These are phyloP conservation scores for Picea engelmannii DNA, from an alignment of 83 land plant species.

Conservation along the genomic window DNA sequence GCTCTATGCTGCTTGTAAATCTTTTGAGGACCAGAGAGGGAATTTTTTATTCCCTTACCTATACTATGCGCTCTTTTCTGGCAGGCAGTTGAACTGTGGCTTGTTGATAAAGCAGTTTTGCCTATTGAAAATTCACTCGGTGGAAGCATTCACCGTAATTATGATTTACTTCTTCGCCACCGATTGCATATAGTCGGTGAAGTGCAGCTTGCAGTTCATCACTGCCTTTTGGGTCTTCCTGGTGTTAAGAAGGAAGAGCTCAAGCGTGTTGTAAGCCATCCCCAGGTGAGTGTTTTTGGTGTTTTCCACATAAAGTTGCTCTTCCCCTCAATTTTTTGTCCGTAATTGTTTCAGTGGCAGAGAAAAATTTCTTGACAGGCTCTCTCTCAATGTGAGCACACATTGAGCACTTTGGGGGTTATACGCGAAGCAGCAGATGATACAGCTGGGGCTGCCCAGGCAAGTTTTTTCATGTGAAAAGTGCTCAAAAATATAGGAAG, in stretches of 20 bases:
- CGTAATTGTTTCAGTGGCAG: background rate
- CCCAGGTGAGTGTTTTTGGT: slow-evolving; percentile 41
- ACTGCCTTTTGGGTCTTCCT: slow-evolving; percentile 71
- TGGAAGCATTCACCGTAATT: slow-evolving; percentile 84
- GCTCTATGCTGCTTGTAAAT: background rate
- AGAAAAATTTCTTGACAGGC: slow-evolving; percentile 45
- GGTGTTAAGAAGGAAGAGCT: slow-evolving; percentile 70
- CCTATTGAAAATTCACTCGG: slow-evolving; percentile 83
- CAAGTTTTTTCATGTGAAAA: no score
- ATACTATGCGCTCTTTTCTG: background rate
- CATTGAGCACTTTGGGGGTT: slow-evolving; percentile 55
- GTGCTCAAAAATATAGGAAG: no score
- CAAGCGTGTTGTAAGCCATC: slow-evolving; percentile 73
- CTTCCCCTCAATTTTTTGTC: background rate
- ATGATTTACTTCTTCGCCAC: slow-evolving; percentile 76
- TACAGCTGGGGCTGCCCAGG: slow-evolving; percentile 91
- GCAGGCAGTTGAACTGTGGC: slow-evolving; percentile 84
- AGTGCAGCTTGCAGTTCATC: slow-evolving; percentile 65
- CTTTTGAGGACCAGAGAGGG: background rate
- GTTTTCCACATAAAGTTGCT: background rate
- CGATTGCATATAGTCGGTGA: slow-evolving; percentile 82
- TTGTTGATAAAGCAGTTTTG: slow-evolving; percentile 79
- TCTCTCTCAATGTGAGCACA: slow-evolving; percentile 72
- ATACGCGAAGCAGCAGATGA: slow-evolving; percentile 64
- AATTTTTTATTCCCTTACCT: background rate